These are phyloP conservation scores for Capsicum rhomboideum DNA, from an alignment of 257 asterid species.

Conservation along the genomic window DNA sequence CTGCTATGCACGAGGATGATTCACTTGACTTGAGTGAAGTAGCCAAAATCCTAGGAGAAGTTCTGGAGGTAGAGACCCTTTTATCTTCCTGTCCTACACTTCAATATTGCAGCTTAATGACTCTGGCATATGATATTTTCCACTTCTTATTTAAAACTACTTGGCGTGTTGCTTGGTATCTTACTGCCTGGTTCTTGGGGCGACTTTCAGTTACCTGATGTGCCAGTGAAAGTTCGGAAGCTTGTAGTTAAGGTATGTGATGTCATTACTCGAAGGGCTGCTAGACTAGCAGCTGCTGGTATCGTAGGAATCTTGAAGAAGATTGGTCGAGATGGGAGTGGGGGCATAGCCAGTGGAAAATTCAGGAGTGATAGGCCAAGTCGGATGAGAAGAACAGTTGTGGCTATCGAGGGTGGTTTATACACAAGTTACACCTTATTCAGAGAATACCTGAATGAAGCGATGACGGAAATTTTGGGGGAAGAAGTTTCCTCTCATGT, in stretches of 20 bases:
- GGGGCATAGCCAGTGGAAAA: slow-evolving; percentile 38
- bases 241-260: slow-evolving; percentile 72
- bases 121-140: neutral
- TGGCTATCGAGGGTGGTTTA: slow-evolving; percentile 73
- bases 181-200: neutral
- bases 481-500: slow-evolving; percentile 56
- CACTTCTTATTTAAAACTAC: neutral
- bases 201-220: slow-evolving; percentile 43
- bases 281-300: slow-evolving; percentile 89
- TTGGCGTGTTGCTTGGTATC: neutral
- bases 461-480: slow-evolving; percentile 58
- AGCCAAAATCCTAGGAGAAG: slow-evolving; percentile 47
- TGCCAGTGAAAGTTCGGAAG: slow-evolving; percentile 60
- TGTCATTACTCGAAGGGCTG: slow-evolving; percentile 73
- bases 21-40: slow-evolving; percentile 69
- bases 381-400: slow-evolving; percentile 58
- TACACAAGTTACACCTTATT: slow-evolving; percentile 59
- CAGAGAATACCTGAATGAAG: slow-evolving; percentile 69
- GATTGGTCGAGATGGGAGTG: slow-evolving; percentile 76
- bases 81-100: neutral
- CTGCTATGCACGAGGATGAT: slow-evolving; percentile 91
- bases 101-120: neutral
- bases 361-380: slow-evolving; percentile 18
- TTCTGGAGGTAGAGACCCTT: slow-evolving; percentile 41
- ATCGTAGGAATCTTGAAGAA: slow-evolving; percentile 83